A percentile compares a stretch with the other conserved stretches of the same genome.
phyloP scores from a whole-genome alignment of 768 basidiomycete genomes.

The Termitomyces sp. region DNA sequence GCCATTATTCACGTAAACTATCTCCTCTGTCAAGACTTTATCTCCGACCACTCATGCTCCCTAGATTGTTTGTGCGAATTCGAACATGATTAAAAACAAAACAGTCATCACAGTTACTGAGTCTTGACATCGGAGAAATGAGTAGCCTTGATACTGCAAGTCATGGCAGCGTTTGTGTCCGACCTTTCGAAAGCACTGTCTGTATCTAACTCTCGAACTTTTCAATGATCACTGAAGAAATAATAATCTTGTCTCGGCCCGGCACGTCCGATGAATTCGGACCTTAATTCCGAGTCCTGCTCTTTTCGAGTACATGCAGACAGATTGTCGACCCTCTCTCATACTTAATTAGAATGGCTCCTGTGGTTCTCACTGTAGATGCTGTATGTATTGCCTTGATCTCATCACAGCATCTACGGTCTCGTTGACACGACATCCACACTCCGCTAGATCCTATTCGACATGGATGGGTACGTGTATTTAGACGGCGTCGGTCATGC shows the following conservation, averaged over 20 bases:
- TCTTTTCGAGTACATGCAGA: not conserved
- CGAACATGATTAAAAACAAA: not conserved
- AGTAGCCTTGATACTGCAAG: not conserved
- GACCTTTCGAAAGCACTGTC: not conserved
- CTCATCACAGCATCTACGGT: not conserved
- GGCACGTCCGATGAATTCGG: not conserved
- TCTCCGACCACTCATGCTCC: not conserved
- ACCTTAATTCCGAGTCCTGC: not conserved
- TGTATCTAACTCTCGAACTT: too few relatives aligned
- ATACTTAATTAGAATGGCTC: constrained; percentile 27
- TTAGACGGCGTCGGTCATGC: not conserved
- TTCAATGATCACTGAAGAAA: too few relatives aligned
- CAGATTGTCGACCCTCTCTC: not conserved
- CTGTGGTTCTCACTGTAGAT: constrained; percentile 40
- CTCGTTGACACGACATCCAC: constrained; percentile 7
- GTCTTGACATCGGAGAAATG: too few relatives aligned
- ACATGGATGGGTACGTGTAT: constrained; percentile 61
- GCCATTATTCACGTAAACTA: not conserved
- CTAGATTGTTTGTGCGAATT: not conserved
- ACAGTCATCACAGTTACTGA: too few relatives aligned
- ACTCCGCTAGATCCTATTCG: constrained; percentile 55
- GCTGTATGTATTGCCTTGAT: constrained; percentile 40
- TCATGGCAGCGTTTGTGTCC: not conserved
- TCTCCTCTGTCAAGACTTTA: not conserved
- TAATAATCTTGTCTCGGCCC: not conserved